Evolutionary conservation across 1,139 yeast species (phyloP).

Genomic region (Yamadazyma trypodendri): DNA sequence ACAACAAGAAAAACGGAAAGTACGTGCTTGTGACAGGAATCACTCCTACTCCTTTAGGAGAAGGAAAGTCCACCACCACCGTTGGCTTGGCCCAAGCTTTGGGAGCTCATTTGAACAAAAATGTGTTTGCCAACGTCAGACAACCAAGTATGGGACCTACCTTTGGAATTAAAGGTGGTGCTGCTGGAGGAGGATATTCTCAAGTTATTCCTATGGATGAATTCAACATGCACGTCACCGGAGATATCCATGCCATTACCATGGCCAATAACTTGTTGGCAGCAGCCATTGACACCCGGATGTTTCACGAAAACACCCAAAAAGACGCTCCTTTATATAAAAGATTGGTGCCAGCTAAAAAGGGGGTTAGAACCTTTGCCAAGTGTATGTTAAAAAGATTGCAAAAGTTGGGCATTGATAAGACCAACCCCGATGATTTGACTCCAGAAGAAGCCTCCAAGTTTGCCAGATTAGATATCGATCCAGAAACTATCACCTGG

Average conservation of each 20-base stretch:
- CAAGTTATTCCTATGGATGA: slow-evolving; percentile 99
- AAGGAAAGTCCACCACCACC: slow-evolving; percentile 96
- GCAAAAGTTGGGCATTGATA: slow-evolving; percentile 74
- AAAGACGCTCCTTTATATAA: slow-evolving; percentile 83
- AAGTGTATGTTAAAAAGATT: slow-evolving; percentile 77
- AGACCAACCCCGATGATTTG: slow-evolving; percentile 79
- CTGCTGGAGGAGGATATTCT: slow-evolving; percentile 99
- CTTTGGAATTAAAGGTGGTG: slow-evolving; percentile 98
- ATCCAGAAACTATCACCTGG: slow-evolving; percentile 94
- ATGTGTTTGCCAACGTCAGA: slow-evolving; percentile 92
- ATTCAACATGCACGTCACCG: slow-evolving; percentile 96
- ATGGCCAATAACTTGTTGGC: slow-evolving; percentile 95
- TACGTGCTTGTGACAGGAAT: slow-evolving; percentile 95
- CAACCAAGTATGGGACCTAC: slow-evolving; percentile 99
- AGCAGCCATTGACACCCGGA: slow-evolving; percentile 97
- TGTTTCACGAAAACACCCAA: slow-evolving; percentile 96
- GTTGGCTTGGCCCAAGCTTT: slow-evolving; percentile 95
- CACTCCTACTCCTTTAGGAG: slow-evolving; percentile 98
- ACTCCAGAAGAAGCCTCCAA: slow-evolving; percentile 72
- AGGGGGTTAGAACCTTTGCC: slow-evolving; percentile 78
- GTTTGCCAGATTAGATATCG: slow-evolving; percentile 88
- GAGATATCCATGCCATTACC: slow-evolving; percentile 96
- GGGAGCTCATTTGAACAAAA: slow-evolving; percentile 86
- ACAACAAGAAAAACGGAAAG: slow-evolving; percentile 73
- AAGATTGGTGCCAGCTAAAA: slow-evolving; percentile 84